Percentiles rank a stretch among this genome's conserved stretches.
Evolutionary conservation across 495 filamentous ascomycete genomes (phyloP).

Genomic region (Podospora didyma): DNA sequence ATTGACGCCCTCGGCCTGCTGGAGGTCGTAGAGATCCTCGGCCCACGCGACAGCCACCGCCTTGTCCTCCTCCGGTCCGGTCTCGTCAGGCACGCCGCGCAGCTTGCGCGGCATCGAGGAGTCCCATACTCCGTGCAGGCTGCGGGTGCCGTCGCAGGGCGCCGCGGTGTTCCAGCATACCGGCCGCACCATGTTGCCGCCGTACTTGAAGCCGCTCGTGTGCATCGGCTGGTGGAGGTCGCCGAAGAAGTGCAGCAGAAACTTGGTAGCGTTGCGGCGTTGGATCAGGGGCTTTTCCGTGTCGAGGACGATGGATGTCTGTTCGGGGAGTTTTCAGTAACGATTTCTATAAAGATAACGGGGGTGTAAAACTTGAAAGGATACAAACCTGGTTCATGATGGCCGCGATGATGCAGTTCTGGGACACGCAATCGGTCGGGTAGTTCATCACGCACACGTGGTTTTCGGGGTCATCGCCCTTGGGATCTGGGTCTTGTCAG

Average conservation of each 20-base stretch:
- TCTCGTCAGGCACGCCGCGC: background rate
- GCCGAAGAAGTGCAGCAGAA: slow-evolving; percentile 16
- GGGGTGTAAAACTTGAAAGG: background rate
- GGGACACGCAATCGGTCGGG: slow-evolving; percentile 6
- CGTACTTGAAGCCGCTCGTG: slow-evolving; percentile 11
- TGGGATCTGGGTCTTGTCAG: slow-evolving; percentile 5
- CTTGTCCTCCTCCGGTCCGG: slow-evolving; percentile 6
- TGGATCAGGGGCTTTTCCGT: background rate
- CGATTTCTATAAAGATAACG: too few species aligned
- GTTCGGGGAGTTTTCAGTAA: background rate
- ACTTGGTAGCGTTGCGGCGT: slow-evolving; percentile 14
- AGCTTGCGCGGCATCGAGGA: slow-evolving; percentile 7
- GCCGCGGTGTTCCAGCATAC: slow-evolving; percentile 8
- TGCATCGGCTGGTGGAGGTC: slow-evolving; percentile 17
- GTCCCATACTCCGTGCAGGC: slow-evolving; percentile 15
- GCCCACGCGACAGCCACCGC: slow-evolving; percentile 12
- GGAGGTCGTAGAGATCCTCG: slow-evolving; percentile 4
- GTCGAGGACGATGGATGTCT: slow-evolving; percentile 14
- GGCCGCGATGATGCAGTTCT: slow-evolving; percentile 15
- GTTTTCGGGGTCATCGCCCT: slow-evolving; percentile 12
- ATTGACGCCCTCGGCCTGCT: background rate
- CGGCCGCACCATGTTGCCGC: slow-evolving; percentile 12
- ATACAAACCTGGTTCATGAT: slow-evolving; percentile 12
- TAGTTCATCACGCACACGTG: slow-evolving; percentile 9
- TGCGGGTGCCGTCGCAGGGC: background rate